These are phyloP conservation scores for Ascomycota sp. DNA, from an alignment of 2,329 filamentous ascomycete species.

Conservation along the genomic window DNA sequence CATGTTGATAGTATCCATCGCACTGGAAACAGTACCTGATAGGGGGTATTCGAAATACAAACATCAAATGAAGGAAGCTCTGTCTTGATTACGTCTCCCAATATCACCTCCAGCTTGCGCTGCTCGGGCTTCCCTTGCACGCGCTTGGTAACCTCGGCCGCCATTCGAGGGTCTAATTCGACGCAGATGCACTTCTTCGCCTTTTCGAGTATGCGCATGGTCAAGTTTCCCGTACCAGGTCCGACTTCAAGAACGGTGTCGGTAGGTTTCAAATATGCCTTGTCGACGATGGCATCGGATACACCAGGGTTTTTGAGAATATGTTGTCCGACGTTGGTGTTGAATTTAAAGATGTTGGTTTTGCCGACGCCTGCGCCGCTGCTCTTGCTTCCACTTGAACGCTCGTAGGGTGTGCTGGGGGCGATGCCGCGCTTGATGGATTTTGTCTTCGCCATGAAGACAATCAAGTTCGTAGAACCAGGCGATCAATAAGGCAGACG, in stretches of 20 bases:
- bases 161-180: slow-evolving; percentile 91
- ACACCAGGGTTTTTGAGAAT: slow-evolving; percentile 85
- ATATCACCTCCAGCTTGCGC: slow-evolving; percentile 63
- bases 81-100: slow-evolving; percentile 77
- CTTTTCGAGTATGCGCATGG: slow-evolving; percentile 68
- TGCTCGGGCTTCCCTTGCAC: slow-evolving; percentile 74
- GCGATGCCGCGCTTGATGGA: slow-evolving; percentile 26
- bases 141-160: slow-evolving; percentile 78
- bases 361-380: slow-evolving; percentile 10
- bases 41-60: slow-evolving; percentile 49
- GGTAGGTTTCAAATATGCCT: slow-evolving; percentile 74
- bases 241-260: slow-evolving; percentile 83
- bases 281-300: slow-evolving; percentile 45
- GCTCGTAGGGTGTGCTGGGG: slow-evolving; percentile 20
- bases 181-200: slow-evolving; percentile 66
- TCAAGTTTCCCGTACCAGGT: slow-evolving; percentile 74
- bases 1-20: too few relatives aligned
- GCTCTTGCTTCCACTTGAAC: slow-evolving; percentile 8
- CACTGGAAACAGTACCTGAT: slow-evolving; percentile 23
- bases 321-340: slow-evolving; percentile 67
- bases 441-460: slow-evolving; percentile 29
- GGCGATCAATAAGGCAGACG: too few relatives aligned
- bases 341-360: slow-evolving; percentile 95
- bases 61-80: slow-evolving; percentile 56
- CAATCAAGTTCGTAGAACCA: neutral